These are phyloP conservation scores for Closterium sp. DNA, from an alignment of 139 green algal species.

Conservation along the genomic window DNA sequence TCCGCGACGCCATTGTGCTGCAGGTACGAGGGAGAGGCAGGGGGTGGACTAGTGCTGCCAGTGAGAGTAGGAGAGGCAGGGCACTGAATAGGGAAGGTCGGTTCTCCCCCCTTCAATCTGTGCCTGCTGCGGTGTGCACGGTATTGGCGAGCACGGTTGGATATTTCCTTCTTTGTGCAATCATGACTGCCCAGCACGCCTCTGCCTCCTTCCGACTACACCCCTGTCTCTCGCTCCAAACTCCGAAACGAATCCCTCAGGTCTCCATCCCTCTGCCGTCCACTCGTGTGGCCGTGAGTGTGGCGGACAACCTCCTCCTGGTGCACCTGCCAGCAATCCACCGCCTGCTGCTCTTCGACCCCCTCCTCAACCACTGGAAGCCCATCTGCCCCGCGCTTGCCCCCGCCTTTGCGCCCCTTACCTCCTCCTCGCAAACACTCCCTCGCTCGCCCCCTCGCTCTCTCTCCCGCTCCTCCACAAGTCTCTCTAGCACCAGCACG, in stretches of 20 bases:
- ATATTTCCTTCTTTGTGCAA: too few species aligned
- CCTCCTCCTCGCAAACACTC: not conserved
- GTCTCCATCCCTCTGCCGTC: slow-evolving; percentile 14
- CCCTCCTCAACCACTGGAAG: slow-evolving; percentile 13
- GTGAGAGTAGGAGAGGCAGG: too few species aligned
- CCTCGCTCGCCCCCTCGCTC: not conserved
- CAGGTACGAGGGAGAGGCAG: slow-evolving; percentile 26
- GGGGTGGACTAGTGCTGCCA: not conserved
- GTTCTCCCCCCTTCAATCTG: too few species aligned
- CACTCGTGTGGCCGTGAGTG: slow-evolving; percentile 6
- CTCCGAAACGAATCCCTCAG: too few species aligned
- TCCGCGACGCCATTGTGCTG: slow-evolving; percentile 44
- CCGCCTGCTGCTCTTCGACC: slow-evolving; percentile 50
- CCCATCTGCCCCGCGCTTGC: slow-evolving; percentile 31
- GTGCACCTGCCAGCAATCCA: slow-evolving; percentile 37
- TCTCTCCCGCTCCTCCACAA: not conserved
- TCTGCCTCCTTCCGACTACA: too few species aligned
- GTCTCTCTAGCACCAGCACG: not conserved
- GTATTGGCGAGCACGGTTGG: too few species aligned
- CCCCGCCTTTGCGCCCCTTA: slow-evolving; percentile 1
- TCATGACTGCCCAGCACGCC: too few species aligned
- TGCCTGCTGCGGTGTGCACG: too few species aligned
- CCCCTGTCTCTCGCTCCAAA: too few species aligned
- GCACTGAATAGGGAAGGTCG: too few species aligned
- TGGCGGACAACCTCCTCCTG: slow-evolving; percentile 49